phyloP scores from a whole-genome alignment of 2,329 filamentous ascomycete genomes.

The Seiridium cupressi region DNA sequence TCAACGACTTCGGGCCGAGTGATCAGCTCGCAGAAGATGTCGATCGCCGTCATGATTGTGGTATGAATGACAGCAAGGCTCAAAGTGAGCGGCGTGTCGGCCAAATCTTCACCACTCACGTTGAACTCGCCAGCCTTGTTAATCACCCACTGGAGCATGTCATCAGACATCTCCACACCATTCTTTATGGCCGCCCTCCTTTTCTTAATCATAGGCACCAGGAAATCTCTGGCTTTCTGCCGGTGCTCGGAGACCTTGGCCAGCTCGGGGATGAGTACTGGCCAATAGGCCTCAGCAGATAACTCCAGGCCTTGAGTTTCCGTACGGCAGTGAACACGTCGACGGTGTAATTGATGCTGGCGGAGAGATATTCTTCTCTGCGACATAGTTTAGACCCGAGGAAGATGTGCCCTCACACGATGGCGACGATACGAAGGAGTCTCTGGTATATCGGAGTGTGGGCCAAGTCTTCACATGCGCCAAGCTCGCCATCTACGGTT shows the following conservation, averaged over 20 bases:
- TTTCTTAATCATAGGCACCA: slow-evolving; percentile 32
- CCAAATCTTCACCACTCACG: slow-evolving; percentile 28
- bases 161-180: slow-evolving; percentile 32
- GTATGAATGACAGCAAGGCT: slow-evolving; percentile 50
- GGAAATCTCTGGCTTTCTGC: slow-evolving; percentile 29
- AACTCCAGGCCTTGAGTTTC: slow-evolving; percentile 17
- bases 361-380: slow-evolving; percentile 41
- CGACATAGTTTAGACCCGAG: slow-evolving; percentile 45
- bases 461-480: slow-evolving; percentile 37
- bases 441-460: slow-evolving; percentile 36
- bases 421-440: slow-evolving; percentile 43
- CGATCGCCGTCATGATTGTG: slow-evolving; percentile 37
- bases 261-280: slow-evolving; percentile 31
- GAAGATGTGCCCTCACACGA: slow-evolving; percentile 45
- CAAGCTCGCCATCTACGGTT: slow-evolving; percentile 31
- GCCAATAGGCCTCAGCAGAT: slow-evolving; percentile 31
- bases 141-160: slow-evolving; percentile 46
- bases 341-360: slow-evolving; percentile 46
- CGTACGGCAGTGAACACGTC: slow-evolving; percentile 35
- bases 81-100: slow-evolving; percentile 38
- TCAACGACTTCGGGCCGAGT: slow-evolving; percentile 44
- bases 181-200: slow-evolving; percentile 21
- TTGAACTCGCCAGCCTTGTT: slow-evolving; percentile 30
- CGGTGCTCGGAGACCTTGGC: slow-evolving; percentile 29
- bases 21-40: slow-evolving; percentile 46